A percentile compares a stretch with the other conserved stretches of the same genome.
phyloP scores from a whole-genome alignment of 2,329 filamentous ascomycete genomes.

The Rhynchosporium agropyri region DNA sequence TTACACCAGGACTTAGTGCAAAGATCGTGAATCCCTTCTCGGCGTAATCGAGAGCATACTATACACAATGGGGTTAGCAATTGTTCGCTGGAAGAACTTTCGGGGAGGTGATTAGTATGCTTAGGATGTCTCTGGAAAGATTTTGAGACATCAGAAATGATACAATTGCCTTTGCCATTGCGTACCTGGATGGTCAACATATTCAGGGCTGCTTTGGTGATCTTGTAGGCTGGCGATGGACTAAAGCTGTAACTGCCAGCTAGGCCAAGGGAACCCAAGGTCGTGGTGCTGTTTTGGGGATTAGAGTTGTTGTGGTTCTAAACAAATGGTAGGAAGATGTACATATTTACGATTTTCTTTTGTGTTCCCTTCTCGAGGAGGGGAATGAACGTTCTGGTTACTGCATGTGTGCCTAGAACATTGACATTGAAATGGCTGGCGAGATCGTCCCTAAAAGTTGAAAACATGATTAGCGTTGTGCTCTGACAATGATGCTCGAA shows the following conservation, averaged over 20 bases:
- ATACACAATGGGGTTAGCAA: no score
- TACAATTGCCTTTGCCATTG: no score
- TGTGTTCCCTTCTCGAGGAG: conserved; percentile 25
- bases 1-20: conserved; percentile 49
- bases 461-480: background rate
- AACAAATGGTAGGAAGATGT: background rate
- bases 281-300: conserved; percentile 11
- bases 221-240: conserved; percentile 46
- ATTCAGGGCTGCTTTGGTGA: conserved; percentile 53
- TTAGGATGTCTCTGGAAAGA: no score
- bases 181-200: conserved; percentile 48
- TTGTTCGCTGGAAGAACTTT: no score
- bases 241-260: conserved; percentile 45
- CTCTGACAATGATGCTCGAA: background rate
- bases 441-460: conserved; percentile 34
- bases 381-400: conserved; percentile 41
- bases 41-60: conserved; percentile 44
- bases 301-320: background rate
- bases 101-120: no score
- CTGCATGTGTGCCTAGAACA: conserved; percentile 46
- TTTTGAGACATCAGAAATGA: no score
- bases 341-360: conserved; percentile 33
- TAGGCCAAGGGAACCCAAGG: conserved; percentile 24
- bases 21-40: conserved; percentile 49
- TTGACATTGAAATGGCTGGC: conserved; percentile 42